phyloP scores from a whole-genome alignment of 305 asterid species.

The Euphrasia arctica region DNA sequence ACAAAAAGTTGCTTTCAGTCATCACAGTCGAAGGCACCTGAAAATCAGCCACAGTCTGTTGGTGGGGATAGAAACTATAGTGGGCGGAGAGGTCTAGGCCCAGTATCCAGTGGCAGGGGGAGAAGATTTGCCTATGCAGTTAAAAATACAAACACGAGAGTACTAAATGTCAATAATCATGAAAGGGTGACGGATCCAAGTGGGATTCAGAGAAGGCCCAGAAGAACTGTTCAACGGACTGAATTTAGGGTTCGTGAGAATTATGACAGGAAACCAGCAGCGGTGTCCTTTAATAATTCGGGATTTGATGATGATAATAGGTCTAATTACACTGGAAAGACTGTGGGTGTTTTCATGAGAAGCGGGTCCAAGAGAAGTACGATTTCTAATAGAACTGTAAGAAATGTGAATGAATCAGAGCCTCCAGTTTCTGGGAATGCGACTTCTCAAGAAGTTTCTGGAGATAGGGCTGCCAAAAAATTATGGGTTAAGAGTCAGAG shows the following conservation, averaged over 20 bases:
- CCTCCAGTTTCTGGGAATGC: constrained; percentile 36
- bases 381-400: constrained; percentile 46
- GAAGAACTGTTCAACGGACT: constrained; percentile 62
- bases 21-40: constrained; percentile 46
- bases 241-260: constrained; percentile 85
- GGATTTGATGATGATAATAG: constrained; percentile 40
- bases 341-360: constrained; percentile 46
- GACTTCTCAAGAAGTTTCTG: constrained; percentile 41
- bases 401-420: constrained; percentile 46
- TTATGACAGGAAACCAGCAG: constrained; percentile 53
- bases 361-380: constrained; percentile 80
- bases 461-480: constrained; percentile 39
- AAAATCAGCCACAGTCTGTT: constrained; percentile 37
- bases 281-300: constrained; percentile 36
- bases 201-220: constrained; percentile 74
- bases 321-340: constrained; percentile 44
- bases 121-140: constrained; percentile 70
- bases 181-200: constrained; percentile 45
- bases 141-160: constrained; percentile 48
- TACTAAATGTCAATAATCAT: constrained; percentile 37
- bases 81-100: constrained; percentile 50
- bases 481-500: constrained; percentile 34
- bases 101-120: constrained; percentile 58
- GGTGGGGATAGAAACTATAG: constrained; percentile 43
- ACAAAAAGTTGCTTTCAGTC: constrained; percentile 35